These are phyloP conservation scores for Yamadazyma friedrichii DNA, from an alignment of 1,139 yeast species.

Conservation along the genomic window DNA sequence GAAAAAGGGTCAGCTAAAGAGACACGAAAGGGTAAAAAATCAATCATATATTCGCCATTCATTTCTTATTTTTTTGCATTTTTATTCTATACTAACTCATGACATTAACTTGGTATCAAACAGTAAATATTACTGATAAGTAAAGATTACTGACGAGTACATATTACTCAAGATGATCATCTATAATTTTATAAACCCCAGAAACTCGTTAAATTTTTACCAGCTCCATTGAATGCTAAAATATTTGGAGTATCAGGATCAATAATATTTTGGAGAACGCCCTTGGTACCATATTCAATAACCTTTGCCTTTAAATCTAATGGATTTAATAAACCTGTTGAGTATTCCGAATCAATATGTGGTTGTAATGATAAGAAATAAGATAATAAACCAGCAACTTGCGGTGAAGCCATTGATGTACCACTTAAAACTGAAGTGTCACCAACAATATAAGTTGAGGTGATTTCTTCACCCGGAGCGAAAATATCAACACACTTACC, in stretches of 20 bases:
- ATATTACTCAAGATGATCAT: not conserved
- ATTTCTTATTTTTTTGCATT: too few relatives aligned
- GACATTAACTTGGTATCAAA: too few relatives aligned
- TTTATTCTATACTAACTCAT: too few relatives aligned
- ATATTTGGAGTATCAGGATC: conserved; percentile 76
- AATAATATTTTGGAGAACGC: conserved; percentile 68
- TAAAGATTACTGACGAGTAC: too few relatives aligned
- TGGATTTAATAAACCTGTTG: conserved; percentile 68
- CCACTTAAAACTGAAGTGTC: conserved; percentile 91
- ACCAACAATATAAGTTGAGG: conserved; percentile 86
- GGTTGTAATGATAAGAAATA: conserved; percentile 94
- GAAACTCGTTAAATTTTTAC: conserved; percentile 71
- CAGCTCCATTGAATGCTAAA: conserved; percentile 92
- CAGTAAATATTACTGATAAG: too few relatives aligned
- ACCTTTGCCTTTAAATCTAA: conserved; percentile 86
- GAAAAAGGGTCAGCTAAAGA: too few relatives aligned
- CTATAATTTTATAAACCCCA: conserved; percentile 40
- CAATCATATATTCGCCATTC: too few relatives aligned
- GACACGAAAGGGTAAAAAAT: not conserved
- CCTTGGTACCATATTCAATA: conserved; percentile 75
- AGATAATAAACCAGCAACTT: conserved; percentile 85
- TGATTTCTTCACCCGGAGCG: conserved; percentile 80
- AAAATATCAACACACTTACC: conserved; percentile 85
- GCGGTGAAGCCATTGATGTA: conserved; percentile 99
- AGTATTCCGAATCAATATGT: conserved; percentile 71